phyloP scores from a whole-genome alignment of 2,329 filamentous ascomycete species.

The Penicillium sp. region DNA sequence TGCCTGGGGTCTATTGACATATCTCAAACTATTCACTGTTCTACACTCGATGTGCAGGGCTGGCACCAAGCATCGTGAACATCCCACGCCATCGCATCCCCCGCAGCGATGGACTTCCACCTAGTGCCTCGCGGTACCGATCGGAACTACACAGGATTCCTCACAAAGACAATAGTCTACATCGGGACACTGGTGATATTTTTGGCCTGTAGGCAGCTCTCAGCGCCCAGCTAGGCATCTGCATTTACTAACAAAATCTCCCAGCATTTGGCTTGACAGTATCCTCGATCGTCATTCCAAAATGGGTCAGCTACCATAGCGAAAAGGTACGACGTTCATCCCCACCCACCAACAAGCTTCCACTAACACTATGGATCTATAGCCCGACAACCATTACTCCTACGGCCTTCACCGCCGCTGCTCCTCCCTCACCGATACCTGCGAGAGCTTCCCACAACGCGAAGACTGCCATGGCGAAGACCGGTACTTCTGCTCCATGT shows the following conservation, averaged over 20 bases:
- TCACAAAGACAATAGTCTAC: constrained; percentile 53
- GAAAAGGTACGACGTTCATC: constrained; percentile 36
- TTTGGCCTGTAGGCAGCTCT: constrained; percentile 39
- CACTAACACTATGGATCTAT: neutral
- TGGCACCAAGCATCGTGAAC: neutral
- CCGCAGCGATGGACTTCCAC: constrained; percentile 42
- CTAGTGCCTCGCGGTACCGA: constrained; percentile 45
- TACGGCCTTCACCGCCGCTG: constrained; percentile 82
- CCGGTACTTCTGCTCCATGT: constrained; percentile 84
- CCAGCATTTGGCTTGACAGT: constrained; percentile 49
- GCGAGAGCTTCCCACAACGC: constrained; percentile 62
- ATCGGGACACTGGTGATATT: constrained; percentile 46
- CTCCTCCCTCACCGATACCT: constrained; percentile 62
- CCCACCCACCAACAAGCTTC: neutral
- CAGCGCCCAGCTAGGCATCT: neutral
- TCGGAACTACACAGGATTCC: constrained; percentile 48
- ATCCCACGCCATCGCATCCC: neutral
- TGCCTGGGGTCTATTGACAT: neutral
- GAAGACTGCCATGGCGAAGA: constrained; percentile 67
- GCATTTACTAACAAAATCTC: neutral
- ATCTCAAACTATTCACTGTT: neutral
- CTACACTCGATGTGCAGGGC: constrained; percentile 6
- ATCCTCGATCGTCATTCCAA: constrained; percentile 48
- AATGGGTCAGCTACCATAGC: constrained; percentile 51
- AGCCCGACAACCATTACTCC: constrained; percentile 59